These are phyloP conservation scores for Diaporthe ampelina DNA, from an alignment of 2,329 filamentous ascomycete genomes.

Conservation along the genomic window DNA sequence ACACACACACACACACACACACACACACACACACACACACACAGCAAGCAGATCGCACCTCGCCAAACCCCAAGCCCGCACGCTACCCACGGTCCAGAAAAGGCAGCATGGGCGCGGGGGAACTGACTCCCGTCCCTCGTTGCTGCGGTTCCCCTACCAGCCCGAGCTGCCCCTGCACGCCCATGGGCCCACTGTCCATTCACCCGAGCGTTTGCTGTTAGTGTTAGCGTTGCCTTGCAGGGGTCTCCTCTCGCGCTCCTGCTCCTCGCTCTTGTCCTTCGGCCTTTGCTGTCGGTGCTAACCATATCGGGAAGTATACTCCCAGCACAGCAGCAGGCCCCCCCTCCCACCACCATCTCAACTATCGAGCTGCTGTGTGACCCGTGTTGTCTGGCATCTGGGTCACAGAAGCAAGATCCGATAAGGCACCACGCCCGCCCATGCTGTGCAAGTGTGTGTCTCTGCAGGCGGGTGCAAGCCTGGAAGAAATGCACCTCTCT, in stretches of 20 bases:
- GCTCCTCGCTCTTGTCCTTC: not conserved
- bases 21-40: no score
- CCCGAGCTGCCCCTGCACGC: conserved; percentile 16
- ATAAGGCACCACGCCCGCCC: not conserved
- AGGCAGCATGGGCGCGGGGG: conserved; percentile 18
- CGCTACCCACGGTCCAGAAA: conserved; percentile 14
- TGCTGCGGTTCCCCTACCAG: conserved; percentile 26
- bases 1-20: no score
- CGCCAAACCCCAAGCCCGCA: not conserved
- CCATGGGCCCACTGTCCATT: not conserved
- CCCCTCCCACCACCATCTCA: no score
- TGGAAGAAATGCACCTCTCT: not conserved
- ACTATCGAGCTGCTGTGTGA: no score
- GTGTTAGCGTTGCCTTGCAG: conserved; percentile 7
- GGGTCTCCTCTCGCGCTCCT: not conserved
- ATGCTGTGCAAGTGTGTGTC: not conserved
- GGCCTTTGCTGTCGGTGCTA: not conserved
- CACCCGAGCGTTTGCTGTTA: conserved; percentile 11
- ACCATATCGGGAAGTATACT: no score
- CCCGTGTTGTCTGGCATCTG: not conserved
- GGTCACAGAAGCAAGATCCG: not conserved
- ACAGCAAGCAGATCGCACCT: not conserved
- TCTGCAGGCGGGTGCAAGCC: not conserved
- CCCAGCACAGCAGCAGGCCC: no score
- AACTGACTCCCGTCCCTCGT: conserved; percentile 22